Base-by-base conservation (phyloP, 345 rosid species). In the Streptanthus diversifolius region DNA sequence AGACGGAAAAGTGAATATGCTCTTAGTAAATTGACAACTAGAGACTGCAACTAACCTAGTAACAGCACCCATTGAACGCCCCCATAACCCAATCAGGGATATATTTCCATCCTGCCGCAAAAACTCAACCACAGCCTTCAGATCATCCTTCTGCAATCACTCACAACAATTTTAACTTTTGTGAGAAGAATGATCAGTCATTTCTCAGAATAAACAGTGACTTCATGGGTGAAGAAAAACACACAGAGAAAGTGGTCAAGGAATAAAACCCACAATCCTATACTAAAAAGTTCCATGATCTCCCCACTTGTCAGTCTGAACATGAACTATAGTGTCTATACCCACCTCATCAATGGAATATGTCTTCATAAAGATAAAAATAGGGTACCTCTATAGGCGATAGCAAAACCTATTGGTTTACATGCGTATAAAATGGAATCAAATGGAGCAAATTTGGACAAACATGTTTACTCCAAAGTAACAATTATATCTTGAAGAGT, bases 1-100 rank as follows among this genome's bases (percentile, higher is more conserved):
- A 24, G 13, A 21, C 18, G 11, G 77, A 13, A 43, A 19, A 63
- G 17, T 18, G 32, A 45, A 54, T 18, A 35, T 12, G 8, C 33
- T 73, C 65, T 64, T 11, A 47, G 9, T 30, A 37, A 15, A 39
- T 10, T 32, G 15, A 32, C 4, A 63, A 14, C 18, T 36, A 78
- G 66, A 65, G 53, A 37, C 63, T 30, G 75, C 41, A 68, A 36
- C 70, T 18, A 66, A 90, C 98, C 97, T 90, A 57, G 98, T 87
- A 60, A 88, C 97, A 56, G 98, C 90, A 55, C 97, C 98, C 98
- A 93, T 90, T 72, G 98, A 90, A 49, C 93, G 96, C 51, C 98
- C 98, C 97, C 98, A 93, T 71, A 93, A 82, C 54, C 90, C 95
- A 74, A 93, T 90, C 85, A 93, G 76, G 73, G 98, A 88, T 72